Percentiles rank a stretch among this genome's conserved stretches.
Evolutionary conservation across 805 yeast genomes (phyloP).

Genomic region (Ogataea sp.): DNA sequence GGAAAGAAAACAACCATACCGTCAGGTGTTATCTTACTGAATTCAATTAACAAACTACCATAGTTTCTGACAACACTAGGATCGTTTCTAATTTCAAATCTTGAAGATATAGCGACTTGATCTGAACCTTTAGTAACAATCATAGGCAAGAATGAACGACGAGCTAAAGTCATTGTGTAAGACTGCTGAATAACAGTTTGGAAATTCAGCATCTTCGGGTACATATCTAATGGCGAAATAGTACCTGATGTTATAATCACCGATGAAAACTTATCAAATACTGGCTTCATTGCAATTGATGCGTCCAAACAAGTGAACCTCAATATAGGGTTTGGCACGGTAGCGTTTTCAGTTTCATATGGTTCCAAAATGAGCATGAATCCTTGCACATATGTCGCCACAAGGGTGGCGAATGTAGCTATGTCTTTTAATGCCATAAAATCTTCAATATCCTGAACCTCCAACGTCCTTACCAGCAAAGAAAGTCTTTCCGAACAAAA

Average conservation of each 20-base stretch:
- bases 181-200: conserved; percentile 92
- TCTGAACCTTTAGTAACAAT: conserved; percentile 96
- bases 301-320: conserved; percentile 96
- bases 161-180: conserved; percentile 89
- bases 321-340: conserved; percentile 94
- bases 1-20: conserved; percentile 98
- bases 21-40: conserved; percentile 93
- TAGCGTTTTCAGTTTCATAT: conserved; percentile 84
- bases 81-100: conserved; percentile 95
- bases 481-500: conserved; percentile 91
- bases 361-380: conserved; percentile 91
- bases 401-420: conserved; percentile 93
- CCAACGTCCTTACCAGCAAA: conserved; percentile 80
- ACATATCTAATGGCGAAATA: conserved; percentile 97
- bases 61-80: conserved; percentile 97
- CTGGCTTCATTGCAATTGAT: conserved; percentile 94
- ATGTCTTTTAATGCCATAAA: conserved; percentile 89
- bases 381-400: conserved; percentile 91
- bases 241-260: conserved; percentile 97
- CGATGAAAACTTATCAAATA: conserved; percentile 85
- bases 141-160: conserved; percentile 90
- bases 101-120: conserved; percentile 92
- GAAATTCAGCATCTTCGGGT: conserved; percentile 92
- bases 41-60: conserved; percentile 87
- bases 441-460: conserved; percentile 82